phyloP scores from a whole-genome alignment of 768 basidiomycete species.

The Rhodotorula kratochvilovae region DNA sequence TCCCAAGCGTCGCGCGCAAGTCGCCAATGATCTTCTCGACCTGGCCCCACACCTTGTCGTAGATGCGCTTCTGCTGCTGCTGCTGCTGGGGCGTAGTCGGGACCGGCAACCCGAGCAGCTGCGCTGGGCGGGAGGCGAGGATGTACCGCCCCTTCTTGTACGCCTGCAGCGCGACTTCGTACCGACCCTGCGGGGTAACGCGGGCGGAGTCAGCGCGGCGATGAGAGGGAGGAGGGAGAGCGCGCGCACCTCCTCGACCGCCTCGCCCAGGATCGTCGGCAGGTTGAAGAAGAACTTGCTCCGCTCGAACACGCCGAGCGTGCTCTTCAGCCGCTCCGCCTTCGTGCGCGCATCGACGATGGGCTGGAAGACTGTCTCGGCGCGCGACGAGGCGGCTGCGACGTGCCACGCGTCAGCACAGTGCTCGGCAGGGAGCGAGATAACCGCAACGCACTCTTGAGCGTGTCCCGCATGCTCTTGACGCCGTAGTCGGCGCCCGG shows the following conservation, averaged over 20 bases:
- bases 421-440: background rate
- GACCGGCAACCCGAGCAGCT: conserved; percentile 59
- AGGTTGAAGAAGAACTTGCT: conserved; percentile 98
- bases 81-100: conserved; percentile 58
- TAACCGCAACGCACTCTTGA: conserved; percentile 71
- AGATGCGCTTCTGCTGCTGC: conserved; percentile 79
- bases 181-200: conserved; percentile 66
- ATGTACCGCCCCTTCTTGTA: conserved; percentile 96
- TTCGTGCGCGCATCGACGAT: conserved; percentile 93
- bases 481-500: conserved; percentile 75
- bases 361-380: conserved; percentile 91
- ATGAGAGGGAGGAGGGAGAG: too few relatives aligned
- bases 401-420: too few relatives aligned
- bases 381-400: conserved; percentile 81
- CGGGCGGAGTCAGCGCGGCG: too few relatives aligned
- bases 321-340: conserved; percentile 83
- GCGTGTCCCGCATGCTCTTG: conserved; percentile 69
- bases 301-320: conserved; percentile 89
- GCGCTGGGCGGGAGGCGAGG: conserved; percentile 80
- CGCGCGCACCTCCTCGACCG: conserved; percentile 71
- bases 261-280: conserved; percentile 82
- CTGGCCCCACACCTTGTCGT: conserved; percentile 83
- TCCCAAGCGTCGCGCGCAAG: conserved; percentile 71
- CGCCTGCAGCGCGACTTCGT: conserved; percentile 86
- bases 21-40: conserved; percentile 93